phyloP scores from a whole-genome alignment of 192 early-diverging fungal genomes.

The Spizellomyces punctatus region DNA sequence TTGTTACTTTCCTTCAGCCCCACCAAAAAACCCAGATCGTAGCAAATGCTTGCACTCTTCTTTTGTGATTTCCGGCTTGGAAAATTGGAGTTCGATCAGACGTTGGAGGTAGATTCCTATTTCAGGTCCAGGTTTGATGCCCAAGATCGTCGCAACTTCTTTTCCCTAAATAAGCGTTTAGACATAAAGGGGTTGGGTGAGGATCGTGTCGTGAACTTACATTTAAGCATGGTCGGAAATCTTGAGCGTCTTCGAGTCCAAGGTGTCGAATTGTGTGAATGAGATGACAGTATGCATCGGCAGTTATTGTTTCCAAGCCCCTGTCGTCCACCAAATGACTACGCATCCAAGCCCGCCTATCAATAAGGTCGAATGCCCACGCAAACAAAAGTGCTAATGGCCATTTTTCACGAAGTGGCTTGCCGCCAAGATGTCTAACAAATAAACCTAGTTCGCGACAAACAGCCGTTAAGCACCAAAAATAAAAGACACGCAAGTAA shows the following conservation, averaged over 20 bases:
- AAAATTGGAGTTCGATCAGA: constrained; percentile 55
- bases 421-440: constrained; percentile 37
- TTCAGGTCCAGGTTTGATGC: constrained; percentile 72
- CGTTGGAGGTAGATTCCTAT: constrained; percentile 63
- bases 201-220: constrained; percentile 8
- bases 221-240: constrained; percentile 22
- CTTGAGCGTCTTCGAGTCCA: constrained; percentile 19
- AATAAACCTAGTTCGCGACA: constrained; percentile 20
- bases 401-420: constrained; percentile 36
- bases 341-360: too few relatives aligned
- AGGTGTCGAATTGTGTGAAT: constrained; percentile 28
- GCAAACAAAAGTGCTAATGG: constrained; percentile 36
- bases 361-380: background rate
- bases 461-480: background rate
- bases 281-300: background rate
- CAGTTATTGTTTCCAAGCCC: too few relatives aligned
- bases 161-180: constrained; percentile 62
- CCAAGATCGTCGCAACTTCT: constrained; percentile 58
- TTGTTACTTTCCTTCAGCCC: too few relatives aligned
- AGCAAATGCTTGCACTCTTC: too few relatives aligned
- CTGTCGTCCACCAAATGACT: too few relatives aligned
- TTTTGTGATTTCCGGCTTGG: too few relatives aligned
- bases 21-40: too few relatives aligned
- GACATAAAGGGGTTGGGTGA: constrained; percentile 4
- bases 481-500: constrained; percentile 1